Evolutionary conservation across 2,329 filamentous ascomycete genomes (phyloP), one percentile per base, ranked within the genome.

Genomic region (Lachnellula arida): DNA sequence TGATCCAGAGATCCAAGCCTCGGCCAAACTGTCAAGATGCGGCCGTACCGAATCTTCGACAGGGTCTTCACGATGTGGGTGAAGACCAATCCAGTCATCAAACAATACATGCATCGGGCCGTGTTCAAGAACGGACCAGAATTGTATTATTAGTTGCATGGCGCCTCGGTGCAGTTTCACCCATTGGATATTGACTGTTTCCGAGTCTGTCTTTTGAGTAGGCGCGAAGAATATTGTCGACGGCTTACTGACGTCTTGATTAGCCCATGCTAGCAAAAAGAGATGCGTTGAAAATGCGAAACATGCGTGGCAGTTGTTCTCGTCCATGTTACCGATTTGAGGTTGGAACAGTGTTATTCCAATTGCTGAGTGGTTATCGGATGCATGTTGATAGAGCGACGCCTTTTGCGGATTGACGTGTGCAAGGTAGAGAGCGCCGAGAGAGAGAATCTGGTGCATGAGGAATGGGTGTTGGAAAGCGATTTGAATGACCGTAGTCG

Each of bases 271-370:
- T 51, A 74, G 72, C 1, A 72, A 62, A 51, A 70, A 70, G 3
- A 72, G 59, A 1, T 67, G 50, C 0, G 64, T 60, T 3, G 70
- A 67, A 52, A 72, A 72, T 3, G 68, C 60, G 37, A 70, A 72
- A 32, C 65, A 64, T 2, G 68, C 63, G 17, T 70, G 60, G 17
- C 63, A 68, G 46, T 70, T 67, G 56, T 72, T 59, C 67, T 70
- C 15, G 65, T 66, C 56, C 70, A 74, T 65, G 72, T 73, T 32
- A 78, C 80, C 40, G 78, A 86, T 58, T 52, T 66, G 60, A 15
- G 65, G 60, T 53, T 70, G 70, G 56, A 71, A 73, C 6, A 66
- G 51, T 12, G 61, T 58, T 3, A 73, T 60, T 28, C 63, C 67
- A 17, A 59, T 66, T 35, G 68, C 67, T 17, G 70, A 58, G 22